Conservation (phyloP, 2,329 filamentous ascomycete genomes). For the Leptosphaerulina australis region DNA sequence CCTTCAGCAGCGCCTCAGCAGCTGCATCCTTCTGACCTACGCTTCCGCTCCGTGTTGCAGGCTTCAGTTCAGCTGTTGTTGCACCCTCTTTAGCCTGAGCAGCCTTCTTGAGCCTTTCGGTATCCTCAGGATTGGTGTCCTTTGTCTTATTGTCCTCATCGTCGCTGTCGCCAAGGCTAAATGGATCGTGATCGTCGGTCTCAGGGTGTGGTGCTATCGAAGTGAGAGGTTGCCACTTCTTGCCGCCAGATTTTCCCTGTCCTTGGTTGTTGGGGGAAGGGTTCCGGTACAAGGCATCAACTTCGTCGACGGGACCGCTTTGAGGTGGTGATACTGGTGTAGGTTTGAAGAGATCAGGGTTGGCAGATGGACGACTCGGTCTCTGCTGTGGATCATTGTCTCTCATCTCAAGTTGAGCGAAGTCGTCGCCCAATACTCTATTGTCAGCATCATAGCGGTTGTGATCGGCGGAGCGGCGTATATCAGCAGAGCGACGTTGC, state of each 20-base stretch:
- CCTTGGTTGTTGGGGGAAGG: constrained; percentile 43
- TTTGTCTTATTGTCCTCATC: constrained; percentile 79
- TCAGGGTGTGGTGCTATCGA: constrained; percentile 84
- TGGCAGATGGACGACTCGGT: constrained; percentile 70
- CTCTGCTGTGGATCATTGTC: constrained; percentile 64
- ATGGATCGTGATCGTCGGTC: constrained; percentile 84
- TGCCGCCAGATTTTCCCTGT: constrained; percentile 64
- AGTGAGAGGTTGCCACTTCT: constrained; percentile 97
- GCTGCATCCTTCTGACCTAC: constrained; percentile 54
- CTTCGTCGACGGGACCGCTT: constrained; percentile 75
- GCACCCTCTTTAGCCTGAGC: constrained; percentile 49
- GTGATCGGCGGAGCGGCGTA: constrained; percentile 77
- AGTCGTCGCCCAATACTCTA: constrained; percentile 86
- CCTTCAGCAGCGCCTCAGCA: constrained; percentile 54
- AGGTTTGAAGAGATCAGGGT: constrained; percentile 81
- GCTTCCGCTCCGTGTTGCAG: constrained; percentile 51
- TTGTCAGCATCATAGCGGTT: constrained; percentile 95
- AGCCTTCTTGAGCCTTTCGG: constrained; percentile 57
- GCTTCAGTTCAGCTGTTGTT: constrained; percentile 38
- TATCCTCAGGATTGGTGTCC: constrained; percentile 62
- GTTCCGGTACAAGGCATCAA: constrained; percentile 71
- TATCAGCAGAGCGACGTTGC: constrained; percentile 73
- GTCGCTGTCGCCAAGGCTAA: constrained; percentile 93
- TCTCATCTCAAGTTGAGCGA: constrained; percentile 68
- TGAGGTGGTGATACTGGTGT: constrained; percentile 60